phyloP scores from a whole-genome alignment of 768 basidiomycete genomes.

The Tylopilus intermedius region DNA sequence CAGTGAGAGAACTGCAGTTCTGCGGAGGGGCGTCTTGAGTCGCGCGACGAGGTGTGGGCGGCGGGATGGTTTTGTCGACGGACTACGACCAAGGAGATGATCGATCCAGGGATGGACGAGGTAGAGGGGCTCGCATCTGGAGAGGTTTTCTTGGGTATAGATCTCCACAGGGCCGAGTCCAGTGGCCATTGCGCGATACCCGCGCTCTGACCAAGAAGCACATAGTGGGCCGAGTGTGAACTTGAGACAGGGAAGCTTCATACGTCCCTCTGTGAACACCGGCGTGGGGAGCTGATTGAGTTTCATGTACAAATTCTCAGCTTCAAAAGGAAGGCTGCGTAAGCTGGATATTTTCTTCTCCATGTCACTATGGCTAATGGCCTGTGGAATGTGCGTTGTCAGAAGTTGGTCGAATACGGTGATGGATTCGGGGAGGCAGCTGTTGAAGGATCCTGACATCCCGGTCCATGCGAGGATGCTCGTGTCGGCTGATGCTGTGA shows the following conservation, averaged over 20 bases:
- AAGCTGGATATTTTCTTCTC: background rate
- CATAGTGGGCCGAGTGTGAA: background rate
- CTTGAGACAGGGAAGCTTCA: constrained; percentile 1
- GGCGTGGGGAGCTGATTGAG: background rate
- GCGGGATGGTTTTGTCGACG: background rate
- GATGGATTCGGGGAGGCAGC: constrained; percentile 2
- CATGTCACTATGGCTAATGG: background rate
- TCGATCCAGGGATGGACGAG: constrained; percentile 18
- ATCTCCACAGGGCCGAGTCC: constrained; percentile 13
- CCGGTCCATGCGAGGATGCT: constrained; percentile 8
- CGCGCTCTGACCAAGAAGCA: background rate
- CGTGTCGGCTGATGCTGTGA: constrained; percentile 2
- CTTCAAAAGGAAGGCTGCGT: background rate
- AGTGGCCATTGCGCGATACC: background rate
- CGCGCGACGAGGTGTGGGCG: background rate
- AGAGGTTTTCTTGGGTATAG: constrained; percentile 1
- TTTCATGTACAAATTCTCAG: background rate
- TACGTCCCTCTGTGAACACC: background rate
- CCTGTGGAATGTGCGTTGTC: background rate
- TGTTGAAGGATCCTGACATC: background rate
- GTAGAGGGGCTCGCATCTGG: background rate
- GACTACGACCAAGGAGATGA: constrained; percentile 2
- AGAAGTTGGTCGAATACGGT: background rate
- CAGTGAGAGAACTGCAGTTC: background rate
- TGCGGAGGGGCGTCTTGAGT: background rate